These are phyloP conservation scores for Wickerhamomyces pijperi DNA, from an alignment of 805 yeast genomes.

Conservation along the genomic window DNA sequence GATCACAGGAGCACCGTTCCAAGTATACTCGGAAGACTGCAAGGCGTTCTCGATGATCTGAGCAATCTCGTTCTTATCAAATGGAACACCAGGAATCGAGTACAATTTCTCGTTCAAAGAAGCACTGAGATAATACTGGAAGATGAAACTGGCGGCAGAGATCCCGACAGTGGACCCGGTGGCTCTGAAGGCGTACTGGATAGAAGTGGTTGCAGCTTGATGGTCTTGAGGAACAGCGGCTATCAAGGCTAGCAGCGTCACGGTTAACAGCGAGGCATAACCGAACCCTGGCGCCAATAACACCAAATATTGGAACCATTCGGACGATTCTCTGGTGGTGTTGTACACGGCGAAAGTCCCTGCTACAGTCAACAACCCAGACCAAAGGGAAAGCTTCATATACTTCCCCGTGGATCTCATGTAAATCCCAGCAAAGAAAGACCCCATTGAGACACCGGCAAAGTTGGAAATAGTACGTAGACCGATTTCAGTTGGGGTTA, in stretches of 20 bases:
- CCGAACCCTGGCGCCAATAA: constrained; percentile 51
- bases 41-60: constrained; percentile 31
- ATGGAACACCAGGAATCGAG: constrained; percentile 9
- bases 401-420: constrained; percentile 64
- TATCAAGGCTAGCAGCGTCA: constrained; percentile 62
- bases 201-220: constrained; percentile 83
- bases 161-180: constrained; percentile 84
- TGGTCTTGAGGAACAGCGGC: constrained; percentile 57
- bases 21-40: constrained; percentile 39
- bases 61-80: constrained; percentile 10
- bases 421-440: constrained; percentile 53
- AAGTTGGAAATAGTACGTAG: constrained; percentile 47
- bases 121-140: constrained; percentile 35
- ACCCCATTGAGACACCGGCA: constrained; percentile 56
- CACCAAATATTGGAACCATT: constrained; percentile 30
- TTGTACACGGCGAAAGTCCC: constrained; percentile 32
- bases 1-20: constrained; percentile 30
- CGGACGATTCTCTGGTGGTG: constrained; percentile 14
- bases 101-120: constrained; percentile 17
- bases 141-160: constrained; percentile 53
- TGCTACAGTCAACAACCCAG: constrained; percentile 31
- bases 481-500: constrained; percentile 48
- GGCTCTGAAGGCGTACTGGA: constrained; percentile 80
- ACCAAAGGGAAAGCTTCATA: constrained; percentile 30
- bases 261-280: constrained; percentile 56